phyloP scores from a whole-genome alignment of 306 rosid genomes.

The Sicyos edulis region DNA sequence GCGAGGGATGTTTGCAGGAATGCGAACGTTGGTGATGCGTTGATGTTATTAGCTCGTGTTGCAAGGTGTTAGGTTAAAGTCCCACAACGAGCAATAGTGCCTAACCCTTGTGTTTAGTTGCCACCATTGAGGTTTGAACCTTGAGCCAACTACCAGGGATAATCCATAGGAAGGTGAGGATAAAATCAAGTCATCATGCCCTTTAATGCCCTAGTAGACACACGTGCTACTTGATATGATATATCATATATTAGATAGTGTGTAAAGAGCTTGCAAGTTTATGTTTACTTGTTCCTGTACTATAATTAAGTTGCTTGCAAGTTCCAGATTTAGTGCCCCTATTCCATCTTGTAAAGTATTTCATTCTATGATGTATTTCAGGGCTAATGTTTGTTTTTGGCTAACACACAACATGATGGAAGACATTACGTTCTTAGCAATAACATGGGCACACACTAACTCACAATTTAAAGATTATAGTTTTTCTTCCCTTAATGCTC shows the following conservation, averaged over 20 bases:
- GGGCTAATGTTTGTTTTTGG: neutral
- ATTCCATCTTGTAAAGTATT: neutral
- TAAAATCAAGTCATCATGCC: neutral
- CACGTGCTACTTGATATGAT: too few species aligned
- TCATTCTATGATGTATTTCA: too few species aligned
- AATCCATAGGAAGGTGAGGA: neutral
- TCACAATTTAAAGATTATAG: too few species aligned
- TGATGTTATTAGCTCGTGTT: neutral
- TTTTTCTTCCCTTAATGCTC: too few species aligned
- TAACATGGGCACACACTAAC: too few species aligned
- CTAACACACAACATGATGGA: too few species aligned
- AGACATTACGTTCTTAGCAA: too few species aligned
- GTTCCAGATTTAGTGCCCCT: neutral
- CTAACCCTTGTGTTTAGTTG: neutral
- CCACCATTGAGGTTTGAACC: neutral
- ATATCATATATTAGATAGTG: neutral
- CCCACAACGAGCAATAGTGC: neutral
- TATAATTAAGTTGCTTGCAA: neutral
- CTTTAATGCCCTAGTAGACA: too few species aligned
- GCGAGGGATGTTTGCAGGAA: too few species aligned
- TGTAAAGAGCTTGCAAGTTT: neutral
- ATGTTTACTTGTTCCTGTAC: slow-evolving; percentile 3
- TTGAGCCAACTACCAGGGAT: too few species aligned
- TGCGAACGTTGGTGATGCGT: too few species aligned
- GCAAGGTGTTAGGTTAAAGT: neutral